phyloP scores from a whole-genome alignment of 2,329 filamentous ascomycete species.

The Stemphylium lycopersici region DNA sequence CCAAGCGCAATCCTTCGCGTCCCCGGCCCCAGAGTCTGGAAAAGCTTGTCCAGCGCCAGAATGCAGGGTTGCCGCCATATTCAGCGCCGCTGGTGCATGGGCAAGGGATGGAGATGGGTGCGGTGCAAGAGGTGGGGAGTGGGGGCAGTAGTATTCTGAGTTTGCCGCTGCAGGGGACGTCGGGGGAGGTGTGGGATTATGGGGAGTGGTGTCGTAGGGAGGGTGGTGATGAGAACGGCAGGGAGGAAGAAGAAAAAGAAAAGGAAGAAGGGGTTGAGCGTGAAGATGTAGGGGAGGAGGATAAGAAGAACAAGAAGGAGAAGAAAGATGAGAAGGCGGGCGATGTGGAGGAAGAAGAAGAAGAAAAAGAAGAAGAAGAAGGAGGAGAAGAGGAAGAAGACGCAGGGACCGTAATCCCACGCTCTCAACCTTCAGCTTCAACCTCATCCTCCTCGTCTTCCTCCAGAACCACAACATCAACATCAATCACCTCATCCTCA shows the following conservation, averaged over 20 bases:
- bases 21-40: background rate
- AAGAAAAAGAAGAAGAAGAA: too few species aligned
- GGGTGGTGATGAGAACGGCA: background rate
- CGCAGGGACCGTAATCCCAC: background rate
- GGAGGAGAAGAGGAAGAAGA: too few species aligned
- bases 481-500: background rate
- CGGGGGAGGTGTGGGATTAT: too few species aligned
- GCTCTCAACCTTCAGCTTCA: background rate
- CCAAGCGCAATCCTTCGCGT: background rate
- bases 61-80: too few species aligned
- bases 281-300: background rate
- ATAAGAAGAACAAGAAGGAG: too few species aligned
- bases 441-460: background rate
- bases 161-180: too few species aligned
- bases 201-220: background rate
- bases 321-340: too few species aligned
- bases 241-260: background rate
- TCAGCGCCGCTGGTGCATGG: too few species aligned
- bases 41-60: too few species aligned
- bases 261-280: background rate
- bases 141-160: too few species aligned
- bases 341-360: background rate
- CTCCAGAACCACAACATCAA: background rate
- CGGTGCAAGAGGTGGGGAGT: too few species aligned
- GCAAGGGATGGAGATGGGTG: too few species aligned